Percentiles rank a stretch among this genome's conserved stretches.
Evolutionary conservation across 148 eudicot genomes (phyloP).

Genomic region (Camellia lanceoleosa): DNA sequence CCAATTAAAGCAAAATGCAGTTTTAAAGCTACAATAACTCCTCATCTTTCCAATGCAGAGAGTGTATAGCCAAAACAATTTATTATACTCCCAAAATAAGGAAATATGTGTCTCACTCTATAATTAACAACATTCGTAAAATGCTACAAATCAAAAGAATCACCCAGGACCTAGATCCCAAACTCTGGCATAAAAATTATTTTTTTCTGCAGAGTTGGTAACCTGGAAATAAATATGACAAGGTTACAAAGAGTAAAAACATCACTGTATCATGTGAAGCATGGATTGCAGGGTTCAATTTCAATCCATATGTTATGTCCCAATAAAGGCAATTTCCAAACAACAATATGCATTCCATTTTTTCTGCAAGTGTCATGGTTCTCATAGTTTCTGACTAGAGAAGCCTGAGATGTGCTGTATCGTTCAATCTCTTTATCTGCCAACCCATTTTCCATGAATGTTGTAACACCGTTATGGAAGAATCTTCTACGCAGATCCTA

Average conservation of each 20-base stretch:
- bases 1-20: no score
- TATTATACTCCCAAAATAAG: not conserved
- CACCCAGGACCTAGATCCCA: conserved; percentile 23
- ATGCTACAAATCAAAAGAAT: conserved; percentile 31
- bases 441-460: conserved; percentile 90
- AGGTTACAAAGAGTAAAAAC: conserved; percentile 14
- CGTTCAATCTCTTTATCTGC: conserved; percentile 96
- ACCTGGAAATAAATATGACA: conserved; percentile 22
- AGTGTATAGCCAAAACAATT: not conserved
- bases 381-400: conserved; percentile 32
- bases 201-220: conserved; percentile 7
- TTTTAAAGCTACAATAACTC: not conserved
- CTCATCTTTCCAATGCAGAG: not conserved
- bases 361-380: not conserved
- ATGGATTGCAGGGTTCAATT: conserved; percentile 5
- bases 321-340: not conserved
- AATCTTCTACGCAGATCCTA: conserved; percentile 87
- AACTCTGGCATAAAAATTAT: conserved; percentile 6
- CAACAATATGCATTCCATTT: not conserved
- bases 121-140: conserved; percentile 3
- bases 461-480: conserved; percentile 82
- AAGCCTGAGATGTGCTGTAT: conserved; percentile 88
- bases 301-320: not conserved
- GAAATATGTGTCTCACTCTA: conserved; percentile 9
- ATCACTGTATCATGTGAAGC: not conserved